Conservation (phyloP, 352 stramenopile species). For the Pythium plurisporium region DNA sequence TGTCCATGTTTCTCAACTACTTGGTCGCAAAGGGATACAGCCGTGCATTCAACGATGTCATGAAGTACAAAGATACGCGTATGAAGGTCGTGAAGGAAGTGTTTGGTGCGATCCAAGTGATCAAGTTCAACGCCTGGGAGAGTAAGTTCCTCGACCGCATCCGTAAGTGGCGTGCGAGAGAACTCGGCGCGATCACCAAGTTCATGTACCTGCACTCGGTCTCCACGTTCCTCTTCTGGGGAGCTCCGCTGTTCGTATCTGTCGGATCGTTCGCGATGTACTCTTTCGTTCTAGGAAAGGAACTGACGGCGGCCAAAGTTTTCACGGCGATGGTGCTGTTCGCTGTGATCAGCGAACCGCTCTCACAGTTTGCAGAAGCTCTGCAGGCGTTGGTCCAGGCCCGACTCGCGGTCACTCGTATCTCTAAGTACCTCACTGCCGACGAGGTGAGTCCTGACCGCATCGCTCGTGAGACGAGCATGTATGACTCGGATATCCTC, state of each 20-base stretch:
- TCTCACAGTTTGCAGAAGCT: constrained; percentile 16
- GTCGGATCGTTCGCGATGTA: constrained; percentile 32
- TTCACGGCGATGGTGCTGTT: constrained; percentile 33
- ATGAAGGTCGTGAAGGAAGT: constrained; percentile 45
- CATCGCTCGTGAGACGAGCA: constrained; percentile 1
- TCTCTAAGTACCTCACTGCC: constrained; percentile 11
- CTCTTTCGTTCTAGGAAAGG: constrained; percentile 24
- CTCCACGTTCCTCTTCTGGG: constrained; percentile 50
- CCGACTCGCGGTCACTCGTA: constrained; percentile 12
- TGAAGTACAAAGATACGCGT: constrained; percentile 32
- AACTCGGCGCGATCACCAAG: constrained; percentile 53
- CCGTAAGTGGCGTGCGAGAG: constrained; percentile 39
- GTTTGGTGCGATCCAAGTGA: constrained; percentile 66
- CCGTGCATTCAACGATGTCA: constrained; percentile 18
- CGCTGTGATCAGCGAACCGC: constrained; percentile 19
- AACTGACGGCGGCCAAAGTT: constrained; percentile 30
- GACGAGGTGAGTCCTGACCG: not conserved
- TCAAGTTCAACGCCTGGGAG: constrained; percentile 92
- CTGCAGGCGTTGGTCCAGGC: constrained; percentile 22
- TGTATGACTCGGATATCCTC: constrained; percentile 1
- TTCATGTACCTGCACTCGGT: constrained; percentile 62
- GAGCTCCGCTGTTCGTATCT: constrained; percentile 27
- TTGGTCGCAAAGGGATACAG: constrained; percentile 22
- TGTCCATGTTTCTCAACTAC: constrained; percentile 23
- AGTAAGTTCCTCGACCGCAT: constrained; percentile 71